Percentiles rank a stretch among this genome's conserved stretches.
Conservation (phyloP, 2,329 filamentous ascomycete genomes). For the Sporothrix humicola region DNA sequence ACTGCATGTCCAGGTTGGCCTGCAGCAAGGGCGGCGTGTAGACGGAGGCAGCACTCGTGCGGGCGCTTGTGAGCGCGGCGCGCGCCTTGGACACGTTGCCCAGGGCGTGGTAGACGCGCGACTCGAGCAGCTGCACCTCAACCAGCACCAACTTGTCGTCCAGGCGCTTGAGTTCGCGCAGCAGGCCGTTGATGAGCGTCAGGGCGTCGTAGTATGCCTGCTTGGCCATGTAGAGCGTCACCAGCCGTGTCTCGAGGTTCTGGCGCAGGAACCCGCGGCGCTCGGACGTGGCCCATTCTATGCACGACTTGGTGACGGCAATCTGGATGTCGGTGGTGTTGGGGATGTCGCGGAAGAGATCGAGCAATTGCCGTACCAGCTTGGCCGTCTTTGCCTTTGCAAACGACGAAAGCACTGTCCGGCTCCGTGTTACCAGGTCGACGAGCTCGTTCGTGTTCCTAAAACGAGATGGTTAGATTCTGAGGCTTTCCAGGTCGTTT, state of each 20-base stretch:
- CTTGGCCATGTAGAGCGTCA: conserved; percentile 94
- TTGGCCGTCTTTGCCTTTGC: conserved; percentile 99
- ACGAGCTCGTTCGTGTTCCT: conserved; percentile 85
- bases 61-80: conserved; percentile 89
- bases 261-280: conserved; percentile 95
- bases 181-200: conserved; percentile 92
- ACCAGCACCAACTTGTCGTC: conserved; percentile 98
- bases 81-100: conserved; percentile 96
- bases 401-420: conserved; percentile 90
- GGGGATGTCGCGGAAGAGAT: conserved; percentile 92
- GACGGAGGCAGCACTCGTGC: conserved; percentile 93
- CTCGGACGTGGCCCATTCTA: conserved; percentile 97
- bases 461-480: not conserved
- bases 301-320: conserved; percentile 95
- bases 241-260: conserved; percentile 95
- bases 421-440: conserved; percentile 85
- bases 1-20: conserved; percentile 98
- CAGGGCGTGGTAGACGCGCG: conserved; percentile 93
- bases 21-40: conserved; percentile 96
- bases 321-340: conserved; percentile 95
- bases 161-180: conserved; percentile 95
- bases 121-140: conserved; percentile 96
- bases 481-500: conserved; percentile 38
- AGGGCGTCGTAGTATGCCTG: conserved; percentile 97
- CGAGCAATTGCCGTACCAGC: conserved; percentile 93